Conservation (phyloP, 768 basidiomycete genomes). For the Naganishia vishniacii region DNA sequence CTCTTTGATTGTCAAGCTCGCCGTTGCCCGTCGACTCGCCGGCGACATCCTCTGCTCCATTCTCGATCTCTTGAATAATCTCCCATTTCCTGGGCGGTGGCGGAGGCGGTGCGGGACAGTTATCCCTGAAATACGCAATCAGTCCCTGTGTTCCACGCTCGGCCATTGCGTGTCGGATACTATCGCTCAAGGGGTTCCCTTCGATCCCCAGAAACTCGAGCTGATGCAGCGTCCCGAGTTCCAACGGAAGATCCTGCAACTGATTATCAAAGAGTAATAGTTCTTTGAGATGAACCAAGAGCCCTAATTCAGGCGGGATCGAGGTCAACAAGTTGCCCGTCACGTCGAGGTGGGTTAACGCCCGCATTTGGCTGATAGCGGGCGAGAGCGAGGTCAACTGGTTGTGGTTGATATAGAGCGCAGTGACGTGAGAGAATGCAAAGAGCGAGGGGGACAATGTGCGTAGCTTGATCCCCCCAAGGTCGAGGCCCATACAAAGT, state of each 20-base stretch:
- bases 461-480: conserved; percentile 92
- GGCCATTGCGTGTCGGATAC: conserved; percentile 73
- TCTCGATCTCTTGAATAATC: conserved; percentile 46
- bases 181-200: conserved; percentile 84
- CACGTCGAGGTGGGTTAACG: conserved; percentile 82
- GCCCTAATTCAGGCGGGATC: conserved; percentile 80
- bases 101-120: conserved; percentile 70
- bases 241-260: conserved; percentile 72
- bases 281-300: conserved; percentile 83
- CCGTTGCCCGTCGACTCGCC: conserved; percentile 49
- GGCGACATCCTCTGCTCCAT: conserved; percentile 52
- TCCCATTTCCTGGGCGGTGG: conserved; percentile 80
- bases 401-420: conserved; percentile 96
- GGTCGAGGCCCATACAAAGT: conserved; percentile 81
- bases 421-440: conserved; percentile 83
- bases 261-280: conserved; percentile 94
- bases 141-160: conserved; percentile 90
- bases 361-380: conserved; percentile 73
- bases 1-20: conserved; percentile 50
- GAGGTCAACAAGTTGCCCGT: conserved; percentile 76
- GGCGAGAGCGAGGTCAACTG: conserved; percentile 69
- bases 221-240: conserved; percentile 85
- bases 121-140: conserved; percentile 85
- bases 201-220: conserved; percentile 90
- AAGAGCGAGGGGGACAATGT: conserved; percentile 75